phyloP scores from a whole-genome alignment of 2,329 filamentous ascomycete species.

The Fusarium sambucinum region DNA sequence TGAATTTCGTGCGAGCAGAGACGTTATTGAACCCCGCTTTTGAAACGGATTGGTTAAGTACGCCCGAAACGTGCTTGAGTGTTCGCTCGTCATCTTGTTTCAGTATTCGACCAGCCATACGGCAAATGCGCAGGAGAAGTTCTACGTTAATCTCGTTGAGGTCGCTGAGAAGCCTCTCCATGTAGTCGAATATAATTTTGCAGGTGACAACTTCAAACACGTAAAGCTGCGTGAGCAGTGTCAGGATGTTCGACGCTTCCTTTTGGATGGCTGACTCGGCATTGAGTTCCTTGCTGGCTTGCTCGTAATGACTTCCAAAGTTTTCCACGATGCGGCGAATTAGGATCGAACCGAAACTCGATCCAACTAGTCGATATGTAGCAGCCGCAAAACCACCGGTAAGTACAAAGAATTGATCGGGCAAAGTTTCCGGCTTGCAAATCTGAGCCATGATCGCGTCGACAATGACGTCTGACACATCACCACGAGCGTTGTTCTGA shows the following conservation, averaged over 20 bases:
- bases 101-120: constrained; percentile 83
- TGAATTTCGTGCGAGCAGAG: constrained; percentile 92
- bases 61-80: constrained; percentile 86
- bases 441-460: constrained; percentile 83
- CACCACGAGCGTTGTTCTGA: constrained; percentile 83
- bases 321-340: constrained; percentile 81
- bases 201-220: constrained; percentile 89
- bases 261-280: constrained; percentile 56
- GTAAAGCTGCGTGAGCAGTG: constrained; percentile 87
- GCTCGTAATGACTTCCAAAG: constrained; percentile 75
- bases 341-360: constrained; percentile 89
- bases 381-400: constrained; percentile 91
- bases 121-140: constrained; percentile 84
- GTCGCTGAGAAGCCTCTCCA: constrained; percentile 79
- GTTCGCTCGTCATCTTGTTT: constrained; percentile 89
- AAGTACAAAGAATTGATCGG: constrained; percentile 91
- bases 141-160: constrained; percentile 91
- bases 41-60: constrained; percentile 79
- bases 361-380: constrained; percentile 86
- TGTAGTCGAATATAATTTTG: constrained; percentile 89
- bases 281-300: constrained; percentile 53
- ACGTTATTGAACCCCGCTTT: constrained; percentile 76
- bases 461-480: constrained; percentile 84
- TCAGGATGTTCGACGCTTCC: constrained; percentile 77
- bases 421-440: constrained; percentile 79